Evolutionary conservation across 2,329 filamentous ascomycete species (phyloP), one percentile per base, ranked within the genome.

Genomic region (Beauveria varroae): DNA sequence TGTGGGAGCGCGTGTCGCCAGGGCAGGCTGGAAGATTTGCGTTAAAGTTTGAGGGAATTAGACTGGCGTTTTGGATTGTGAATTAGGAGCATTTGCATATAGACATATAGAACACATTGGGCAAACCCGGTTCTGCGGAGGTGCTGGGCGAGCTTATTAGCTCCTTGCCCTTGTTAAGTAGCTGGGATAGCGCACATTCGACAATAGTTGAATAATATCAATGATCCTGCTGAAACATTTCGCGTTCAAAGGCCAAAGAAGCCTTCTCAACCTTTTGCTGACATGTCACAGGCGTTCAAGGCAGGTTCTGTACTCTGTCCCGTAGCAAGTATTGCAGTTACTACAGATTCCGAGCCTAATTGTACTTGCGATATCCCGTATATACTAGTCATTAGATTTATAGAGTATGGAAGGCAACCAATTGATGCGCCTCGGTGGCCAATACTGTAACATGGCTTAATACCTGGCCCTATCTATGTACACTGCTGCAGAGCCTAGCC

Each of bases 1-100:
- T 1, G 75, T 77, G 37, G 69, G 80, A 30, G 77, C 74, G 4
- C 78, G 79, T 0, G 75, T 77, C 34, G 79, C 79, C 1, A 62
- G 54, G 82, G 65, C 44, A 7, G 62, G 62, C 3, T 51, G 50
- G 52, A 54, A 57, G 20, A 7, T 63, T 14, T 20, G 46, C 22
- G 41, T 49, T 26, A 63, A 63, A 44, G 58, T 57, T 50, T 61
- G 40, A 37, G 14, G 30, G 12, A 41, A 16, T 16, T 55, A n/a
- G 3, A 43, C 22, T 12, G 52, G 40, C 51, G 51, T 54, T 54
- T 2, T 18, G 51, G 51, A 16, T 18, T 18, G 2, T 41, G 3
- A 14, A 22, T 26, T 41, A 54, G 1, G 18, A 26, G 12, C 12
- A 54, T 24, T 3, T 10, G 24, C 5, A 9, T 26, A 18, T n/a